Percentiles rank a stretch among this genome's conserved stretches.
phyloP scores from a whole-genome alignment of 2,329 filamentous ascomycete species.

The Kalmusia sp. region DNA sequence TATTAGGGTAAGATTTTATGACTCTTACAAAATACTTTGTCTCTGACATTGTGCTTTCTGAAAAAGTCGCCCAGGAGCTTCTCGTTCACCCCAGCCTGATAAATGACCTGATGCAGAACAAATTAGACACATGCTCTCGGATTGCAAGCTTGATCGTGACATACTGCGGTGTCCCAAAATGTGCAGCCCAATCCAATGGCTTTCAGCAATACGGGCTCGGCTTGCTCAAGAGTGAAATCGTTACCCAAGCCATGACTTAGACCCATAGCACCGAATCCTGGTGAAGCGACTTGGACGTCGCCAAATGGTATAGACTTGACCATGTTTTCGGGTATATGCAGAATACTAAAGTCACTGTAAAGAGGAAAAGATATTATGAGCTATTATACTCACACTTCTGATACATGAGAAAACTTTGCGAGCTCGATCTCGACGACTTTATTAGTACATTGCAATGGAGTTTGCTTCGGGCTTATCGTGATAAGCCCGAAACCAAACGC shows the following conservation, averaged over 20 bases:
- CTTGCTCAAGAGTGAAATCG: conserved; percentile 50
- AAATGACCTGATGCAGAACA: conserved; percentile 13
- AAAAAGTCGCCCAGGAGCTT: conserved; percentile 37
- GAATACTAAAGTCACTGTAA: not conserved
- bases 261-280: conserved; percentile 66
- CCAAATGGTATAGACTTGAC: conserved; percentile 29
- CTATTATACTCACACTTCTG: too few species aligned
- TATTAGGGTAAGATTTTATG: not conserved
- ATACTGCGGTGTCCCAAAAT: conserved; percentile 58
- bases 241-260: conserved; percentile 54
- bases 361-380: too few species aligned
- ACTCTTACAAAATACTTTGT: conserved; percentile 29
- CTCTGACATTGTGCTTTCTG: conserved; percentile 32
- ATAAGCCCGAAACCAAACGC: not conserved
- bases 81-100: conserved; percentile 34
- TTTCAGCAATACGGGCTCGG: conserved; percentile 58
- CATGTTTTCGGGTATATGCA: conserved; percentile 11
- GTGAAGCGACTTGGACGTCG: conserved; percentile 50
- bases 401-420: too few species aligned
- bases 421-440: not conserved
- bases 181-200: conserved; percentile 58
- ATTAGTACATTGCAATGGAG: not conserved
- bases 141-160: not conserved
- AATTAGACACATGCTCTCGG: not conserved
- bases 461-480: not conserved